Evolutionary conservation across 352 stramenopile species (phyloP), one percentile per base, ranked within the genome.

Genomic region (Globisporangium camurandrum): DNA sequence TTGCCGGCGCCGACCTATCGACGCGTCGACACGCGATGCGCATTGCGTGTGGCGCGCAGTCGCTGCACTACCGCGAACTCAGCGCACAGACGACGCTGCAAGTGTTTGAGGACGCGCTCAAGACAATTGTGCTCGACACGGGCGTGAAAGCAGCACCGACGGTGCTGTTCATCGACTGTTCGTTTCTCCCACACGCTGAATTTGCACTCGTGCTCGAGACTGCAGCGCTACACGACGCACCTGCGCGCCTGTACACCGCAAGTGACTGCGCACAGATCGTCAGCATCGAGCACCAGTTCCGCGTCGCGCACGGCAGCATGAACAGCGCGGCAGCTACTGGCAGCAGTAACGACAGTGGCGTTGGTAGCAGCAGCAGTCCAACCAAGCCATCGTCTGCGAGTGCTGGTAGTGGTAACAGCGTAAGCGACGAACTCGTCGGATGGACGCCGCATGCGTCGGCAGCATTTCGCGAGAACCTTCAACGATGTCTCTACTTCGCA

Each of bases 41-140:
- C 51, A 54, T 82, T n/a, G 69, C 71, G 7, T 82, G 71, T 40
- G 67, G 74, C 14, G 60, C 63, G 1, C 50, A 73, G n/a, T 75
- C 71, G 9, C 77, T 84, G 31, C 69, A 82, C 19, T 84, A 75
- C 33, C 64, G 63, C 9, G 74, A 86, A 50, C 40, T 82, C 3
- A 57, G 54, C 5, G 43, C 71, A 0, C 56, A 70, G 20, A 37
- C 76, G 10, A 60, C 45, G 24, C 31, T 64, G 8, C 20, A 17
- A 5, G 64, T 69, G 34, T 86, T 78, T 34, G 33, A 73, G 4
- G 64, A 84, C 20, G 48, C 68, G 10, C 37, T 88, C n/a, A 86
- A 85, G 28, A 19, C 43, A 0, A 57, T 67, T 10, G 51, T 86
- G 24, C 54, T 88, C 19, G 59, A 80, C 3, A 60, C 69, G 3